These are phyloP conservation scores for Aeschynomene evenia DNA, from an alignment of 306 rosid genomes.

Conservation along the genomic window DNA sequence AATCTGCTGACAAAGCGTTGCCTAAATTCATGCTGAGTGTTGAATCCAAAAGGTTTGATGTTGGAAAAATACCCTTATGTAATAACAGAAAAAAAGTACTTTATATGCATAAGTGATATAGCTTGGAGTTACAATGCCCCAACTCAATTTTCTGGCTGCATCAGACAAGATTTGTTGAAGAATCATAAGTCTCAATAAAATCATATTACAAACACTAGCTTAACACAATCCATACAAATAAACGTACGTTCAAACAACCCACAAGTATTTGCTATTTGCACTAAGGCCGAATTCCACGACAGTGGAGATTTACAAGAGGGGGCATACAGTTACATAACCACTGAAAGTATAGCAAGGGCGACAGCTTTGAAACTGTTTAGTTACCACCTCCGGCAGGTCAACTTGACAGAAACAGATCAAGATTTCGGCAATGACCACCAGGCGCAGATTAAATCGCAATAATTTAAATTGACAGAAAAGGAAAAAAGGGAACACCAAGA, in stretches of 20 bases:
- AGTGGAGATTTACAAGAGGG: slow-evolving; percentile 38
- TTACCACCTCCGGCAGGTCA: slow-evolving; percentile 90
- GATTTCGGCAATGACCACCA: slow-evolving; percentile 72
- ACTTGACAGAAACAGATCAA: slow-evolving; percentile 48
- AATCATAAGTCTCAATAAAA: slow-evolving; percentile 30
- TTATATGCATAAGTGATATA: background rate
- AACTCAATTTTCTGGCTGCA: slow-evolving; percentile 11
- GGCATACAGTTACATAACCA: slow-evolving; percentile 37
- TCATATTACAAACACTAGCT: slow-evolving; percentile 40
- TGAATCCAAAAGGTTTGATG: background rate
- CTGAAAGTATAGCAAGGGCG: slow-evolving; percentile 23
- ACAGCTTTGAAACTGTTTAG: slow-evolving; percentile 44
- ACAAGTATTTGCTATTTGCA: slow-evolving; percentile 28
- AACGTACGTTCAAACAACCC: slow-evolving; percentile 45
- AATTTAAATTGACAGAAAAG: slow-evolving; percentile 43
- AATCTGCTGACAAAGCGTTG: background rate
- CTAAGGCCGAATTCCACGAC: slow-evolving; percentile 28
- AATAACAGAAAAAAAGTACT: no score
- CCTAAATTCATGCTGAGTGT: background rate
- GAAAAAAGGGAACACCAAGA: slow-evolving; percentile 40
- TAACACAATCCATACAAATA: slow-evolving; percentile 44
- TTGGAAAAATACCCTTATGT: background rate
- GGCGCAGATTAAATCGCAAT: slow-evolving; percentile 63
- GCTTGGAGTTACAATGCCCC: background rate
- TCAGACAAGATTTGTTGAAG: slow-evolving; percentile 8